phyloP scores from a whole-genome alignment of 768 basidiomycete genomes.

The Amyloporia xantha region DNA sequence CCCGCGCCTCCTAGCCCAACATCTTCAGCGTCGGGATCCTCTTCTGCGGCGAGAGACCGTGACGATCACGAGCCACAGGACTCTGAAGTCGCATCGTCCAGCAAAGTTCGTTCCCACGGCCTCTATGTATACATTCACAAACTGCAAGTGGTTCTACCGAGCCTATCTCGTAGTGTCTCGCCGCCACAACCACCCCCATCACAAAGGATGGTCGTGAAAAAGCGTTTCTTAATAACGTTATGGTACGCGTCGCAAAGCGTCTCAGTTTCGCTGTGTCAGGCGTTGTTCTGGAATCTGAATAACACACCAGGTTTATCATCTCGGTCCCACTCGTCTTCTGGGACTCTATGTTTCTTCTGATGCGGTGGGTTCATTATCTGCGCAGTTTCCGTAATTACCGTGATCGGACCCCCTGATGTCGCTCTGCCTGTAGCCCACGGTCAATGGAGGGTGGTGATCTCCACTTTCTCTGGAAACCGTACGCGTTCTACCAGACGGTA shows the following conservation, averaged over 20 bases:
- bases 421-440: constrained; percentile 52
- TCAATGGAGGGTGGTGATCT: constrained; percentile 86
- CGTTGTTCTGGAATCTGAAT: no score
- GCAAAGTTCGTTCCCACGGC: not conserved
- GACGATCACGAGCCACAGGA: not conserved
- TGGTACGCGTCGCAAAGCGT: no score
- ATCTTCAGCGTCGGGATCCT: not conserved
- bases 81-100: not conserved
- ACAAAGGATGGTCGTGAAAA: constrained; percentile 11
- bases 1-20: not conserved
- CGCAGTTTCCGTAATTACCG: not conserved
- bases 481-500: constrained; percentile 69
- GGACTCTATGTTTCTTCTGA: constrained; percentile 79
- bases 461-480: constrained; percentile 89
- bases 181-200: not conserved
- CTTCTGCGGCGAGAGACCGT: not conserved
- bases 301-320: constrained; percentile 57
- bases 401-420: not conserved
- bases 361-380: constrained; percentile 44
- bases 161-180: not conserved
- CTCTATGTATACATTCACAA: not conserved
- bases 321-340: constrained; percentile 61
- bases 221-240: constrained; percentile 16
- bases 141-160: not conserved
- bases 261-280: no score